Evolutionary conservation across 805 yeast species (phyloP), one percentile per base, ranked within the genome.

Genomic region (Saturnispora diversa): DNA sequence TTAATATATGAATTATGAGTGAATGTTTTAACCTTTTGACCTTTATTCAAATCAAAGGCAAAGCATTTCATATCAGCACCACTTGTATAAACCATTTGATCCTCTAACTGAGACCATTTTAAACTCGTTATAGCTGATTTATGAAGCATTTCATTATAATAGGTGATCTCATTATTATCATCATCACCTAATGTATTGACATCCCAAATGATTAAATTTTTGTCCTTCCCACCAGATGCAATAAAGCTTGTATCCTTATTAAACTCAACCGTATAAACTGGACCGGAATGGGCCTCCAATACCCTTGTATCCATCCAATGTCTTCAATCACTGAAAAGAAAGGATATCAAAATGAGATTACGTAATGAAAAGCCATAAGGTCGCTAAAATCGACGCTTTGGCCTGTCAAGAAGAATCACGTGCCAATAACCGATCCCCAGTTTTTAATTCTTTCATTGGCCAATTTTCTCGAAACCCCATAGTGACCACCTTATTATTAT

Each of bases 201-300:
- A 6, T 31, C 37, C 41, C 41, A 38, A 13, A 37, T 37, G 24
- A 47, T 48, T 2, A 77, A 60, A n/a, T 62, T 53, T 40, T 64
- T 65, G 50, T 83, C 90, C 13, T 64, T 46, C 2, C 87, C 83
- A 5, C 78, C 81, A 3, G 86, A 68, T 0, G 81, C 88, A 15
- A 80, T 56, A 6, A 58, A 47, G 5, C 62, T 53, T 0, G 86
- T 88, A 20, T 63, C 58, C 3, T 53, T 58, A 51, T 66, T 75
- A 60, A 80, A 80, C 35, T 66, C 61, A 5, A 72, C 68, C 2
- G 75, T 56, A 13, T 74, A 59, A 0, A 78, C 78, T 1, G 79
- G 62, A 0, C 78, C 78, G 11, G 59, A 48, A 49, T 77, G 82
- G 6, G 78, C 78, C 40, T 65, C 67, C 6, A 78, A 55, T 20